A percentile compares a stretch with the other conserved stretches of the same genome.
phyloP scores from a whole-genome alignment of 129 eudicot species.

The sunflower (Helianthus annuus) region DNA sequence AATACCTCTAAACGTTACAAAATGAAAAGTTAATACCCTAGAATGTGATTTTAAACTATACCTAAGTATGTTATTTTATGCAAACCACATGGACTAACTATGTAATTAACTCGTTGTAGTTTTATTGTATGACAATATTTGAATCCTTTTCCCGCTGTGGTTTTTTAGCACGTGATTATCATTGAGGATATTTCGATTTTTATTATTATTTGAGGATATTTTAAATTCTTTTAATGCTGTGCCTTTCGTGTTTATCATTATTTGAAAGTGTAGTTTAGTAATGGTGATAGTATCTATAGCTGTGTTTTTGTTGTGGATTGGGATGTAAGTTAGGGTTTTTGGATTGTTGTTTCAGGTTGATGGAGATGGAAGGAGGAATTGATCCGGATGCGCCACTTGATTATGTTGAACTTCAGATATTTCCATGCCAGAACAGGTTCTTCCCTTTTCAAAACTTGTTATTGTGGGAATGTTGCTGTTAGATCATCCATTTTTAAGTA shows the following conservation, averaged over 20 bases:
- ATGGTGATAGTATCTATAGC: conserved; percentile 10
- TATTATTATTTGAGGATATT: not conserved
- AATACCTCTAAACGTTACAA: too few species aligned
- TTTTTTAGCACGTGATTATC: conserved; percentile 1
- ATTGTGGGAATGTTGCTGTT: conserved; percentile 1
- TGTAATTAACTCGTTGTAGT: too few species aligned
- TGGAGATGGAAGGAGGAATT: conserved; percentile 58
- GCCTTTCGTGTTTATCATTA: conserved; percentile 2
- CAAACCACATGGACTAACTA: too few species aligned
- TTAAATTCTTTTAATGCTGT: conserved; percentile 3
- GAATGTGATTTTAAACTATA: too few species aligned
- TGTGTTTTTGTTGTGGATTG: conserved; percentile 6
- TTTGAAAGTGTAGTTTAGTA: conserved; percentile 2
- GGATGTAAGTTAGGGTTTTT: conserved; percentile 21
- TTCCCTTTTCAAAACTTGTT: conserved; percentile 6
- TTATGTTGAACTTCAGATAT: conserved; percentile 64
- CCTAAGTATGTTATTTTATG: too few species aligned
- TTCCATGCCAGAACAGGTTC: conserved; percentile 78
- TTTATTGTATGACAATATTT: conserved; percentile 16
- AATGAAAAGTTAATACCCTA: too few species aligned
- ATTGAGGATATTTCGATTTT: not conserved
- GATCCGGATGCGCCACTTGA: conserved; percentile 68
- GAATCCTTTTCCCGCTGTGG: conserved; percentile 5
- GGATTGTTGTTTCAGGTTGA: conserved; percentile 37
- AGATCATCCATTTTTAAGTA: not conserved